These are phyloP conservation scores for Isabelozyma heimii DNA, from an alignment of 805 yeast species.

Conservation along the genomic window DNA sequence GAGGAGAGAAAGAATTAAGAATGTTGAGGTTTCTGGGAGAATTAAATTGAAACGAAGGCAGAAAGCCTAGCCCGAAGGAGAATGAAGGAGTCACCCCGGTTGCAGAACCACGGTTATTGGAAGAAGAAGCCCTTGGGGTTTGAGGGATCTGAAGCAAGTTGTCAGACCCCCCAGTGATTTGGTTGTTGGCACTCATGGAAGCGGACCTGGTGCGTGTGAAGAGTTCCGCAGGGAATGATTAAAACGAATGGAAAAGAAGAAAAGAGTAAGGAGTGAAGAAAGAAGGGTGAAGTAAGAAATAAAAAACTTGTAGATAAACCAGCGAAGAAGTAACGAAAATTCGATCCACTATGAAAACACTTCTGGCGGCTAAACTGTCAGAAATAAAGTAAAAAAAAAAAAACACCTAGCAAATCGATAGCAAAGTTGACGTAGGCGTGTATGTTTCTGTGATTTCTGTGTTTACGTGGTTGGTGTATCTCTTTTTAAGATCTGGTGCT, in stretches of 20 bases:
- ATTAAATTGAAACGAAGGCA: slow-evolving; percentile 42
- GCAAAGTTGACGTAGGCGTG: not conserved
- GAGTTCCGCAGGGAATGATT: not conserved
- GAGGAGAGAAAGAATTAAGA: slow-evolving; percentile 32
- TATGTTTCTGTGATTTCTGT: no score
- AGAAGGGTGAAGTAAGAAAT: not conserved
- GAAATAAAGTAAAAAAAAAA: not conserved
- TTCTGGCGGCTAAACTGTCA: not conserved
- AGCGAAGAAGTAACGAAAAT: not conserved
- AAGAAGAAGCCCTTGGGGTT: slow-evolving; percentile 11
- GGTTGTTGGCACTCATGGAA: not conserved
- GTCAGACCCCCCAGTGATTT: not conserved
- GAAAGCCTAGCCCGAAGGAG: slow-evolving; percentile 38
- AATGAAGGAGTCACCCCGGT: slow-evolving; percentile 29
- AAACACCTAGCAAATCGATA: not conserved
- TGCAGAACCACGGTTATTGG: slow-evolving; percentile 1
- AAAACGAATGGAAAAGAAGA: not conserved
- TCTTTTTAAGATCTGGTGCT: no score
- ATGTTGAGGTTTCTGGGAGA: slow-evolving; percentile 27
- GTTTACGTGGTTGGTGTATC: not conserved
- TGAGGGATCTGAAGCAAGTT: slow-evolving; percentile 7
- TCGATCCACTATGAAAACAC: not conserved
- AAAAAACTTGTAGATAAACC: not conserved
- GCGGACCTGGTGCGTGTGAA: not conserved
- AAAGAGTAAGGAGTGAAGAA: not conserved